phyloP scores from a whole-genome alignment of 2,329 filamentous ascomycete genomes.

The Cladosporium oxysporum region DNA sequence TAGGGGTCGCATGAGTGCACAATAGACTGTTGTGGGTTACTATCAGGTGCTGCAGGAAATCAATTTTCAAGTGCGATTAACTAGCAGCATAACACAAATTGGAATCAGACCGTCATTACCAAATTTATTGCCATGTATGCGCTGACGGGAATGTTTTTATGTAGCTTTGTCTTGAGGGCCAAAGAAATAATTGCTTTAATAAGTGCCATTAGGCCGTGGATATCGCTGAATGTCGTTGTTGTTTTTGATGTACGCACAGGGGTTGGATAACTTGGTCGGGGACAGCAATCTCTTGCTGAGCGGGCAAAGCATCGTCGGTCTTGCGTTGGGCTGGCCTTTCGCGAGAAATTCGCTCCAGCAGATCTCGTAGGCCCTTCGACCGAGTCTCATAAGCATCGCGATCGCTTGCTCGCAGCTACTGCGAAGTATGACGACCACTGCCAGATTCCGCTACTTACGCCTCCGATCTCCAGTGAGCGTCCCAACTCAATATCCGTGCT shows the following conservation, averaged over 20 bases:
- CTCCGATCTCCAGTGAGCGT: background rate
- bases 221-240: background rate
- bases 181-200: background rate
- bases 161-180: background rate
- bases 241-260: background rate
- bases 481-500: background rate
- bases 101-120: background rate
- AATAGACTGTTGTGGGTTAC: background rate
- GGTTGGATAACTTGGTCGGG: background rate
- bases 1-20: background rate
- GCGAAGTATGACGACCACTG: background rate
- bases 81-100: background rate
- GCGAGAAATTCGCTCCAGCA: background rate
- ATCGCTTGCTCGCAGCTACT: background rate
- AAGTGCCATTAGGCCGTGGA: background rate
- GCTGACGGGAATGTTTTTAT: background rate
- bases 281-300: background rate
- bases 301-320: background rate
- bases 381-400: background rate
- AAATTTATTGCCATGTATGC: background rate
- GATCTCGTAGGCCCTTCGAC: background rate
- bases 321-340: background rate
- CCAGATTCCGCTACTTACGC: background rate
- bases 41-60: background rate
- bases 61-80: background rate